Evolutionary conservation across 306 rosid genomes (phyloP).

Genomic region (Pterocarpus macrocarpus): DNA sequence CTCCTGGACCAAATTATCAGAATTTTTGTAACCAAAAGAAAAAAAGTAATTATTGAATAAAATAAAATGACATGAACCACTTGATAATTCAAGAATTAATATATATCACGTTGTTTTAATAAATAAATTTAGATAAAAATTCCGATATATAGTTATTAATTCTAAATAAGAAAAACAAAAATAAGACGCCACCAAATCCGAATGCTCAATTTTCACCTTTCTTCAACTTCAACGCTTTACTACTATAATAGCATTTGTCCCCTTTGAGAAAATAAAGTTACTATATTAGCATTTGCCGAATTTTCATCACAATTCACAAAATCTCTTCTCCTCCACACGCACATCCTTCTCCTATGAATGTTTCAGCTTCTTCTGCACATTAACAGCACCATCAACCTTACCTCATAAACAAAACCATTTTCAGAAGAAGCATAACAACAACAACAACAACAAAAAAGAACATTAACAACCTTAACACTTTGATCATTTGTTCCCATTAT

Average conservation of each 20-base stretch:
- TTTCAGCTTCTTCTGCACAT: not conserved
- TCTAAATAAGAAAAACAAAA: too few species aligned
- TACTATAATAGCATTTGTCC: not conserved
- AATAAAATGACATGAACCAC: too few species aligned
- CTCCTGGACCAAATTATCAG: too few species aligned
- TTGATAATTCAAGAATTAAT: too few species aligned
- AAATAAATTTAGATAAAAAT: too few species aligned
- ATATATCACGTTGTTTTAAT: too few species aligned
- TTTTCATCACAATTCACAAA: not conserved
- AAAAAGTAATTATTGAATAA: too few species aligned
- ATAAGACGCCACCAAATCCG: not conserved
- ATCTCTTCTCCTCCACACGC: not conserved
- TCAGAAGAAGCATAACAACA: not conserved
- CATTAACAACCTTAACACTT: not conserved
- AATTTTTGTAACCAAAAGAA: too few species aligned
- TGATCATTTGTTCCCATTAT: not conserved
- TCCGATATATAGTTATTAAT: too few species aligned
- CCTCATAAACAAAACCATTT: too few species aligned
- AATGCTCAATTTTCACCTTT: not conserved
- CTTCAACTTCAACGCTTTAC: not conserved
- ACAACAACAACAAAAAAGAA: not conserved
- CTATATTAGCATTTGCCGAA: conserved; percentile 29
- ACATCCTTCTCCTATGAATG: not conserved
- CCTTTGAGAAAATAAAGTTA: not conserved
- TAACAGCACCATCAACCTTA: not conserved